A percentile compares a stretch with the other conserved stretches of the same genome.
Conservation (phyloP, 1,284 basidiomycete species). For the Bondarzewia mesenterica region DNA sequence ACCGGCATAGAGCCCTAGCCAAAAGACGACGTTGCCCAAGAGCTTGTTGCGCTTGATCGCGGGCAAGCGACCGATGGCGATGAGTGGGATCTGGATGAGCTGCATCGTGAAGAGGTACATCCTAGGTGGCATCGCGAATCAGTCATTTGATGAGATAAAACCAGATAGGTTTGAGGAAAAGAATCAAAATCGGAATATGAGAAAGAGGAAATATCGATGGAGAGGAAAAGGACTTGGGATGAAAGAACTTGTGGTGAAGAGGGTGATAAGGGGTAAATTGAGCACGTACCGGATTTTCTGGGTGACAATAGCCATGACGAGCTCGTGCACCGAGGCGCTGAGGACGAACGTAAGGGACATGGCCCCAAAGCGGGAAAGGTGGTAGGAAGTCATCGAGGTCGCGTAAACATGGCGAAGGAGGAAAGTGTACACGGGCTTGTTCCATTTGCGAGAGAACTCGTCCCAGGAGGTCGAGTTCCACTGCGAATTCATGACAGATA, state of each 20-base stretch:
- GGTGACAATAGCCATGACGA: conserved; percentile 95
- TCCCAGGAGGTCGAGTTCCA: conserved; percentile 98
- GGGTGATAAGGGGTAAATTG: background rate
- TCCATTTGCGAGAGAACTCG: conserved; percentile 96
- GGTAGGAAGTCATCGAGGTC: conserved; percentile 73
- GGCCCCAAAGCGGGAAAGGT: conserved; percentile 68
- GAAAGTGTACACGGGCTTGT: conserved; percentile 88
- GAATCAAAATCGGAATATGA: background rate
- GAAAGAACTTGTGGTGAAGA: no score
- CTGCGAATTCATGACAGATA: conserved; percentile 22
- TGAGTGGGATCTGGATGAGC: conserved; percentile 91
- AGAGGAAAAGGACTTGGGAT: background rate
- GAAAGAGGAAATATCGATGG: background rate
- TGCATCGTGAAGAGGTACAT: conserved; percentile 52
- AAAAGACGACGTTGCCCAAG: conserved; percentile 83
- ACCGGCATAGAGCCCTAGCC: conserved; percentile 85
- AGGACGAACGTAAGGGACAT: conserved; percentile 91
- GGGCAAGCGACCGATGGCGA: conserved; percentile 72
- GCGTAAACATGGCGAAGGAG: conserved; percentile 93
- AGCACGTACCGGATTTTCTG: conserved; percentile 69
- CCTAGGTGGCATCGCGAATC: conserved; percentile 24
- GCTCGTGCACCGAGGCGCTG: conserved; percentile 84
- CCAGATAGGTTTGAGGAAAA: no score
- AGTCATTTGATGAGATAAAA: no score
- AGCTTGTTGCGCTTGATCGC: conserved; percentile 73